Conservation (phyloP, 1,284 basidiomycete genomes). For the Cutaneotrichosporon mucoides region DNA sequence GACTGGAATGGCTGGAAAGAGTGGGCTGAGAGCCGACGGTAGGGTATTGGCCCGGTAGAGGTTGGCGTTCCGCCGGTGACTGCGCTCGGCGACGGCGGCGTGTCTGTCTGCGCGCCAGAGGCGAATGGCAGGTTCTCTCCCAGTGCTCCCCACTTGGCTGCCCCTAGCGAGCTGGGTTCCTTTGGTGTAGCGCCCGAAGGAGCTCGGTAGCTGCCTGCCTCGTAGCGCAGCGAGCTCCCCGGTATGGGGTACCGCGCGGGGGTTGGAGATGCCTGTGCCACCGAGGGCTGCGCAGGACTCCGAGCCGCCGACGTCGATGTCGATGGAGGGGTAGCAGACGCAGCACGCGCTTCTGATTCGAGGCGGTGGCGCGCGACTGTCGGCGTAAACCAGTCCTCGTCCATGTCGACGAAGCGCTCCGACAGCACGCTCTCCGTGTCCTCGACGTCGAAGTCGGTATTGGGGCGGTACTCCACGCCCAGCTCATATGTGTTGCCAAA, state of each 20-base stretch:
- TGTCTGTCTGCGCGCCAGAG: neutral
- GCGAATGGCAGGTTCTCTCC: slow-evolving; percentile 45
- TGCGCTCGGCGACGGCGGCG: slow-evolving; percentile 3
- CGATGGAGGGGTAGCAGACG: neutral
- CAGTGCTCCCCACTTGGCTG: slow-evolving; percentile 37
- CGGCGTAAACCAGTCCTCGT: slow-evolving; percentile 50
- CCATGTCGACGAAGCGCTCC: slow-evolving; percentile 45
- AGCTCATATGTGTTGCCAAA: slow-evolving; percentile 40
- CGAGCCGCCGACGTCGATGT: neutral
- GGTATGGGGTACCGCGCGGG: neutral
- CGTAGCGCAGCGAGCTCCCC: slow-evolving; percentile 3
- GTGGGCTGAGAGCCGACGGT: slow-evolving; percentile 41
- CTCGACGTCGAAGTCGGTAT: slow-evolving; percentile 43
- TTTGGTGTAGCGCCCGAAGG: neutral
- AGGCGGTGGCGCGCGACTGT: slow-evolving; percentile 38
- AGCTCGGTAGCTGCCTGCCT: neutral
- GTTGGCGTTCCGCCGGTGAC: slow-evolving; percentile 1
- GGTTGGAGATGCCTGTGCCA: neutral
- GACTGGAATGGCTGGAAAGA: slow-evolving; percentile 41
- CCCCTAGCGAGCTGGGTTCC: slow-evolving; percentile 17
- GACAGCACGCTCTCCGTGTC: slow-evolving; percentile 45
- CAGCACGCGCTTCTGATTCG: slow-evolving; percentile 20
- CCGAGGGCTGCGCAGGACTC: neutral
- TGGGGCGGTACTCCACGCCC: slow-evolving; percentile 34
- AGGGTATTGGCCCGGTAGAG: slow-evolving; percentile 24